Base-by-base conservation (phyloP, 1,139 yeast species). In the Taphrina betulina region DNA sequence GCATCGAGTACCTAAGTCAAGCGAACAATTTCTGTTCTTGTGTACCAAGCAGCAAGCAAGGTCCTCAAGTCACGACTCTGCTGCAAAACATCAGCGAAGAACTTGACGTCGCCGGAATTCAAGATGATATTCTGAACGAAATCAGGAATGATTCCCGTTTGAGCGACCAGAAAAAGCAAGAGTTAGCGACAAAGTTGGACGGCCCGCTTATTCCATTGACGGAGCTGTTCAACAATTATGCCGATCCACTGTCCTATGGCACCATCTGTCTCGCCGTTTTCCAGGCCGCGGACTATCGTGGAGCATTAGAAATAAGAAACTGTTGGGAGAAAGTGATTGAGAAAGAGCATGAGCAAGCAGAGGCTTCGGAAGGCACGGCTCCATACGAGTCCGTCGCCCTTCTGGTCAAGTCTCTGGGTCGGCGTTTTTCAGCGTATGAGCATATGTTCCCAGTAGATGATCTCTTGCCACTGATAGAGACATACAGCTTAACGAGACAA, bases 21-120 rank as follows among this genome's bases (percentile, higher is more conserved):
- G 97, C 96, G 0, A 85, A 85, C 68, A 96, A 96, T 2, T 90
- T 87, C 72, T 86, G 96, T 67, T 86, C 86, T 65, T 84, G 95
- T 68, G 54, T 50, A 19, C 46, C 54, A 4, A 37, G 26, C 7
- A 16, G n/a, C 16, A 42, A 50, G n/a, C 46, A 42, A 16, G 83
- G 87, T 79, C 79, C 83, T 29, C 29, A 29, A 12, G 83, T 87
- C 79, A 79, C 83, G 29, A 83, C 81, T 64, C 74, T 92, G 58
- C 78, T 88, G 1, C 75, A 81, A 8, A 74, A 78, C 62, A 84
- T 90, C 33, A 85, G 82, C 63, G 96, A 90, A 66, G 78, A 85
- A 53, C 80, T 90, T 65, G 95, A 87, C 53, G 94, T 92, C 41
- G 94, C 96, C 2, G 82, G 83, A 62, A 77, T 92, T 52, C 98